These are phyloP conservation scores for Celoporthe dispersa DNA, from an alignment of 2,329 filamentous ascomycete species.

Conservation along the genomic window DNA sequence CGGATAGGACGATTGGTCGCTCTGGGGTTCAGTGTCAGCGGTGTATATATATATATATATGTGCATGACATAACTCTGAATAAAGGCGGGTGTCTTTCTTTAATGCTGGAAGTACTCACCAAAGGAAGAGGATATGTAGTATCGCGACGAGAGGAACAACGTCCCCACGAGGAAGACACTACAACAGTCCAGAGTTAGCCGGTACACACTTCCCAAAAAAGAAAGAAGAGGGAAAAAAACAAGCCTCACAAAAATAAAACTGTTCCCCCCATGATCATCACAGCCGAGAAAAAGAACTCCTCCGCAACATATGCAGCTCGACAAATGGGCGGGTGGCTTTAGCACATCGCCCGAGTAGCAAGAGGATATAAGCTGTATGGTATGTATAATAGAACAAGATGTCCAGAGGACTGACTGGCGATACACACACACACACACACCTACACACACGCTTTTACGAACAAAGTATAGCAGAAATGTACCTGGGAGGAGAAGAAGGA, in stretches of 20 bases:
- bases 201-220: neutral
- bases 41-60: too few species aligned
- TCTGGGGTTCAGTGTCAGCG: neutral
- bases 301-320: neutral
- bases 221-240: neutral
- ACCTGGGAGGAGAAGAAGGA: too few species aligned
- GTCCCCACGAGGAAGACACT: conserved; percentile 13
- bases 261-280: neutral
- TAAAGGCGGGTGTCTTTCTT: neutral
- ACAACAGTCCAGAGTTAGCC: neutral
- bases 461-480: too few species aligned
- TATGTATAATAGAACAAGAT: neutral
- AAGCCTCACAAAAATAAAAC: neutral
- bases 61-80: neutral
- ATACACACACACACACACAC: too few species aligned
- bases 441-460: too few species aligned
- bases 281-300: neutral
- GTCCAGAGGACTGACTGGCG: neutral
- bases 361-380: neutral
- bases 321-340: neutral
- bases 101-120: neutral
- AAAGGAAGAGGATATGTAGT: neutral
- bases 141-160: conserved; percentile 10
- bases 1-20: conserved; percentile 13
- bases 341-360: neutral